These are phyloP conservation scores for Lactifluus hygrophoroides DNA, from an alignment of 768 basidiomycete genomes.

Conservation along the genomic window DNA sequence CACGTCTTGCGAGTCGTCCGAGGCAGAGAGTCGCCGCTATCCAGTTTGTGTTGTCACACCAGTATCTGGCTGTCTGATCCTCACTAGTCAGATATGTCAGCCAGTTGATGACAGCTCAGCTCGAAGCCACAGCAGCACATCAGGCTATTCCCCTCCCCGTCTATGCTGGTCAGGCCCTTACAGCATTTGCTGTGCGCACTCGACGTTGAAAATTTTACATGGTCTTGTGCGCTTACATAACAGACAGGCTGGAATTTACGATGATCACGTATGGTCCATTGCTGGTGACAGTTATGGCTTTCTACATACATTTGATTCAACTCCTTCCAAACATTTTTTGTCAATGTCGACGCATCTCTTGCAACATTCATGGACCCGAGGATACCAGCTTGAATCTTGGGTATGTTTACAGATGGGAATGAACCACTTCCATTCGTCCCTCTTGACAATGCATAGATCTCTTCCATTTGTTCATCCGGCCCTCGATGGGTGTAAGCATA, in stretches of 20 bases:
- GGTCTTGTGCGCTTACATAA: background rate
- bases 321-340: background rate
- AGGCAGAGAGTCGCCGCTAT: conserved; percentile 7
- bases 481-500: conserved; percentile 16
- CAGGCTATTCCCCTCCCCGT: conserved; percentile 7
- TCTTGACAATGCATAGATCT: conserved; percentile 5
- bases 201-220: background rate
- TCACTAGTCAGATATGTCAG: background rate
- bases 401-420: background rate
- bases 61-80: background rate
- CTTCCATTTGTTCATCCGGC: conserved; percentile 20
- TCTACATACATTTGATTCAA: conserved; percentile 6
- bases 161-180: background rate
- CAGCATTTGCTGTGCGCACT: conserved; percentile 13
- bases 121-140: conserved; percentile 3
- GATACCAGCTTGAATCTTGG: background rate
- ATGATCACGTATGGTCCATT: conserved; percentile 4
- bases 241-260: conserved; percentile 2
- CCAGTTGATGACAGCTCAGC: conserved; percentile 10
- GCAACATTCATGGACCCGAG: conserved; percentile 13
- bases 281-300: conserved; percentile 15
- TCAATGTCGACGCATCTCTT: background rate
- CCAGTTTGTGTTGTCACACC: conserved; percentile 7
- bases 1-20: conserved; percentile 3
- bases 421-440: background rate